These are phyloP conservation scores for Fusarium lateritium DNA, from an alignment of 2,329 filamentous ascomycete species.

Conservation along the genomic window DNA sequence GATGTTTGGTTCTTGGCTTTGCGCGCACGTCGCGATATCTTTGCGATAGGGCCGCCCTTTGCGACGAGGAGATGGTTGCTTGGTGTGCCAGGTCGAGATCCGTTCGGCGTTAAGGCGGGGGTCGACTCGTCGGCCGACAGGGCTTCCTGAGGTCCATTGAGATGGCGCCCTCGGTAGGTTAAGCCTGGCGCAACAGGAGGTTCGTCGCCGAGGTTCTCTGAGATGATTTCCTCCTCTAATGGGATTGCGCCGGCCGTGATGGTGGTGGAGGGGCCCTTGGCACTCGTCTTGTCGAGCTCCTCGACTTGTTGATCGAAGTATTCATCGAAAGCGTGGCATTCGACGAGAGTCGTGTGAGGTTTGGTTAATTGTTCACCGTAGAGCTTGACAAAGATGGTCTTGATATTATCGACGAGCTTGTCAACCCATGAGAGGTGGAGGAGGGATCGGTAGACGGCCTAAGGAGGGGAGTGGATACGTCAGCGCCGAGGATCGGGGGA, in stretches of 20 bases:
- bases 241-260: slow-evolving; percentile 49
- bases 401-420: slow-evolving; percentile 94
- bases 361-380: slow-evolving; percentile 91
- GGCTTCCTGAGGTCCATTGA: slow-evolving; percentile 55
- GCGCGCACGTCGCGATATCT: slow-evolving; percentile 85
- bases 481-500: slow-evolving; percentile 44
- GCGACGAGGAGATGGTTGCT: slow-evolving; percentile 75
- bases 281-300: slow-evolving; percentile 77
- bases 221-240: slow-evolving; percentile 54
- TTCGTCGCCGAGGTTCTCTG: slow-evolving; percentile 48
- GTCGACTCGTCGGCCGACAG: slow-evolving; percentile 75
- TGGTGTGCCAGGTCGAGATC: slow-evolving; percentile 85
- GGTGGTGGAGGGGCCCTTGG: slow-evolving; percentile 48
- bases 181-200: slow-evolving; percentile 55
- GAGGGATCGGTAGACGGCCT: slow-evolving; percentile 97
- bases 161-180: slow-evolving; percentile 57
- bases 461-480: slow-evolving; percentile 42
- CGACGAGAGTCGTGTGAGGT: slow-evolving; percentile 81
- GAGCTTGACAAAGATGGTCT: slow-evolving; percentile 89
- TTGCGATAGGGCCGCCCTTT: slow-evolving; percentile 81
- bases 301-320: slow-evolving; percentile 96
- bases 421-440: slow-evolving; percentile 98
- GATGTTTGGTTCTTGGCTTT: slow-evolving; percentile 77
- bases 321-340: slow-evolving; percentile 85
- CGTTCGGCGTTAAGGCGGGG: slow-evolving; percentile 78